Evolutionary conservation across 805 yeast species (phyloP).

Genomic region (Lipomyces sp.): DNA sequence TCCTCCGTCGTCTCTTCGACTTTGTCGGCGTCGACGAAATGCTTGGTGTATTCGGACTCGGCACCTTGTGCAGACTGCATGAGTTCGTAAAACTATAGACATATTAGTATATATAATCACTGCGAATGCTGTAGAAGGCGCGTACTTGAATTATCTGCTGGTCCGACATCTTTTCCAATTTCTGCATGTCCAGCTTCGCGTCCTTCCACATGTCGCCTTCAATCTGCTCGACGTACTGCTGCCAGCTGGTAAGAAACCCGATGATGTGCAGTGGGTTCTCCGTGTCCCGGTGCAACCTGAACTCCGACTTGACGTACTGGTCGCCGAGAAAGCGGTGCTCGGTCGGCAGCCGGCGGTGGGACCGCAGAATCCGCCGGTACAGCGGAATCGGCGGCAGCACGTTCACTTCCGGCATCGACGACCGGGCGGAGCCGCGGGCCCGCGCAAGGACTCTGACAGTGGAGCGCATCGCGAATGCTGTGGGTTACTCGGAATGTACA

Average conservation of each 20-base stretch:
- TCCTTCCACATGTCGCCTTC: constrained; percentile 59
- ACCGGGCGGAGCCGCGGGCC: constrained; percentile 14
- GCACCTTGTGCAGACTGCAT: constrained; percentile 44
- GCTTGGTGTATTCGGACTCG: constrained; percentile 36
- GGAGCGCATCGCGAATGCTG: constrained; percentile 8
- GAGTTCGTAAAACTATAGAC: constrained; percentile 40
- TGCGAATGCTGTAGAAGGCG: not conserved
- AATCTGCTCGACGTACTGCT: constrained; percentile 44
- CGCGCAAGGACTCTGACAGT: constrained; percentile 7
- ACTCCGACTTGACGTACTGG: constrained; percentile 83
- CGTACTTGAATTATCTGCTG: constrained; percentile 79
- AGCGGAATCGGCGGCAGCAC: constrained; percentile 77
- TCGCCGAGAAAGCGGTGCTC: constrained; percentile 81
- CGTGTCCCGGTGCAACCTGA: constrained; percentile 71
- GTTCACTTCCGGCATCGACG: constrained; percentile 38
- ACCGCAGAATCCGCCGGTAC: constrained; percentile 76
- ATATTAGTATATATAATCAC: not conserved
- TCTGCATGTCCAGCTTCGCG: constrained; percentile 57
- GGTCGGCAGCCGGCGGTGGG: constrained; percentile 67
- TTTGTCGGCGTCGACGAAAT: constrained; percentile 12
- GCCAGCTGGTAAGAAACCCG: constrained; percentile 94
- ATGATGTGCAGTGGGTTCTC: constrained; percentile 93
- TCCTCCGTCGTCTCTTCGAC: not conserved
- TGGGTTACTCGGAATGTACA: too few species aligned
- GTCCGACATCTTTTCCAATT: constrained; percentile 79